A percentile compares a stretch with the other conserved stretches of the same genome.
These are phyloP conservation scores for Elsinoe batatas DNA, from an alignment of 2,329 filamentous ascomycete species.

Conservation along the genomic window DNA sequence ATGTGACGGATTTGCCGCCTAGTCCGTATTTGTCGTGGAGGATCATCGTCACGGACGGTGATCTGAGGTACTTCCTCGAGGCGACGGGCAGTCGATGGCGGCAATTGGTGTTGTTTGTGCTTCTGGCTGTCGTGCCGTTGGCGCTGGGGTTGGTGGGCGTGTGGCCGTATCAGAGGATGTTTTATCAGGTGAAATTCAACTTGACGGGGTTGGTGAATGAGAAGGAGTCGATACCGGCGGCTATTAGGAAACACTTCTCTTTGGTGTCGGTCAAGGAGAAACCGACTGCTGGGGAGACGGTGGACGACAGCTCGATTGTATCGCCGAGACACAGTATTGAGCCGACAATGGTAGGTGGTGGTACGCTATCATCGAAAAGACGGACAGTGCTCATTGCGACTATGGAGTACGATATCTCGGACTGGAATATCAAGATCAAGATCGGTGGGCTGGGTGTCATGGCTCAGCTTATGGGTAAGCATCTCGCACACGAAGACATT, in stretches of 20 bases:
- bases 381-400: conserved; percentile 58
- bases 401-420: conserved; percentile 63
- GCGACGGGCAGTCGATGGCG: conserved; percentile 45
- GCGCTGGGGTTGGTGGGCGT: conserved; percentile 41
- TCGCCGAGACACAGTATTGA: conserved; percentile 1
- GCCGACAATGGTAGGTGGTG: not conserved
- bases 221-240: conserved; percentile 19
- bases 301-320: not conserved
- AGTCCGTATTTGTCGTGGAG: conserved; percentile 47
- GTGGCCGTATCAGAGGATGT: conserved; percentile 50
- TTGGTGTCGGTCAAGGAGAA: conserved; percentile 4
- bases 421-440: conserved; percentile 62
- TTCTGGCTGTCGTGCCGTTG: conserved; percentile 46
- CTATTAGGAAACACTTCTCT: conserved; percentile 5
- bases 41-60: conserved; percentile 47
- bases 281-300: not conserved
- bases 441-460: conserved; percentile 62
- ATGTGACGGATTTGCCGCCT: conserved; percentile 48
- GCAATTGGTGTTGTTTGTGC: conserved; percentile 46
- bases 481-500: conserved; percentile 53
- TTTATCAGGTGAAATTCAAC: conserved; percentile 56
- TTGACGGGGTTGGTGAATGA: conserved; percentile 46
- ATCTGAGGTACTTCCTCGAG: conserved; percentile 41
- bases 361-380: conserved; percentile 17
- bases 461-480: conserved; percentile 59